A percentile compares a stretch with the other conserved stretches of the same genome.
phyloP scores from a whole-genome alignment of 164 flowering plant species.

The Dillenia suffruticosa region DNA sequence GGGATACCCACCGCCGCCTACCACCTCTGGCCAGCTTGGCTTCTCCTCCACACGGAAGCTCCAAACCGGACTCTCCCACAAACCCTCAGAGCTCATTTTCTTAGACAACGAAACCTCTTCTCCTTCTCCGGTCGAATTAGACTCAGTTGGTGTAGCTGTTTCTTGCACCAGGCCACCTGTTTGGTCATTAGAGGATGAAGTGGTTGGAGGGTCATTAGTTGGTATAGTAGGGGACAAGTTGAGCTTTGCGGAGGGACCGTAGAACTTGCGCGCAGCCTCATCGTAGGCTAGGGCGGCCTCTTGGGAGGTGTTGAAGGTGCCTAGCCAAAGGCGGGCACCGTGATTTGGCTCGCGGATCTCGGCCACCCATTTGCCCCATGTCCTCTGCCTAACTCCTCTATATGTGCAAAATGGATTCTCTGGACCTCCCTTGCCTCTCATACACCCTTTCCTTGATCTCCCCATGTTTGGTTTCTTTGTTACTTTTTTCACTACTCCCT shows the following conservation, averaged over 20 bases:
- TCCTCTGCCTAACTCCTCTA: conserved; percentile 59
- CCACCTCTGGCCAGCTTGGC: not conserved
- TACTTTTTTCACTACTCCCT: not conserved
- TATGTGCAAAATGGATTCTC: conserved; percentile 46
- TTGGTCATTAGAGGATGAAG: no score
- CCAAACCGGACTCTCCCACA: not conserved
- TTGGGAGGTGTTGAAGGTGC: conserved; percentile 47
- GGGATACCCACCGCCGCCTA: not conserved
- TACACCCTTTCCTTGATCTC: conserved; percentile 58
- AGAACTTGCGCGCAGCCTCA: conserved; percentile 41
- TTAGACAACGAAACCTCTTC: not conserved
- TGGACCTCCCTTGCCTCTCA: conserved; percentile 70
- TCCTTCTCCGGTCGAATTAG: not conserved
- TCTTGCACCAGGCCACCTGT: no score
- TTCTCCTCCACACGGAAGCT: not conserved
- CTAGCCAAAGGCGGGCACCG: conserved; percentile 56
- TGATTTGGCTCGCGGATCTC: conserved; percentile 60
- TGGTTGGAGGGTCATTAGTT: no score
- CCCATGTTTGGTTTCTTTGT: conserved; percentile 12
- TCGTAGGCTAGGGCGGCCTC: conserved; percentile 66
- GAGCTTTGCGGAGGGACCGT: conserved; percentile 38
- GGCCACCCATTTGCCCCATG: conserved; percentile 79
- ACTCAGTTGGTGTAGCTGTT: not conserved
- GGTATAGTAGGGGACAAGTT: conserved; percentile 23
- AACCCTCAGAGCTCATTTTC: not conserved